Evolutionary conservation across 768 basidiomycete genomes (phyloP).

Genomic region (Porphyrellus cyaneotinctus): DNA sequence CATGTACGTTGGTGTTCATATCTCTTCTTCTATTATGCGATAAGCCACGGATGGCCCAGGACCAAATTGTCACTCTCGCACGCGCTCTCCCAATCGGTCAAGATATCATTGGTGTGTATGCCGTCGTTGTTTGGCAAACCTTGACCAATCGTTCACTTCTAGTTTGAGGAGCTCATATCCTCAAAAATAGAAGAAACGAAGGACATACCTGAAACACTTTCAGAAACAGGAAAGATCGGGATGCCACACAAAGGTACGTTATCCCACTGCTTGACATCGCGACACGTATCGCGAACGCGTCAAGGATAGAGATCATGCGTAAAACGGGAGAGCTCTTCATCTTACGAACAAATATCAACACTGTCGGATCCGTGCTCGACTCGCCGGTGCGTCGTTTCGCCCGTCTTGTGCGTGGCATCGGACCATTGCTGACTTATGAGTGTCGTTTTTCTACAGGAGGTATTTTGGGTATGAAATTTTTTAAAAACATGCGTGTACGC

Average conservation of each 20-base stretch:
- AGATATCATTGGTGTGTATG: constrained; percentile 76
- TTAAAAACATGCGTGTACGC: neutral
- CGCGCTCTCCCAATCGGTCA: constrained; percentile 93
- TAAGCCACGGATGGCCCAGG: constrained; percentile 43
- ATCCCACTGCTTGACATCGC: neutral
- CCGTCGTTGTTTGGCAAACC: constrained; percentile 4
- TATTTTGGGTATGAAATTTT: constrained; percentile 78
- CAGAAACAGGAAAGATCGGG: constrained; percentile 92
- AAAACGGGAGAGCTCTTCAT: constrained; percentile 95
- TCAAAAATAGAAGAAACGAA: constrained; percentile 95
- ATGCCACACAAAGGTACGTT: constrained; percentile 73
- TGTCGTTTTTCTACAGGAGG: constrained; percentile 51
- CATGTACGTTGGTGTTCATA: constrained; percentile 56
- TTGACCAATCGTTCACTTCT: neutral
- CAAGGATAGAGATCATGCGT: constrained; percentile 81
- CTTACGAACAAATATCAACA: constrained; percentile 88
- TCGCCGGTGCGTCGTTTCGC: constrained; percentile 63
- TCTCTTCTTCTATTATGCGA: constrained; percentile 7
- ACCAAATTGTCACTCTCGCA: constrained; percentile 94
- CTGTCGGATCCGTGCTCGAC: constrained; percentile 95
- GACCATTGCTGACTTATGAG: neutral
- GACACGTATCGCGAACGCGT: constrained; percentile 13
- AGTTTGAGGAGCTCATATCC: constrained; percentile 92
- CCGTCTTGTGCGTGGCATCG: neutral
- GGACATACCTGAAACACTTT: constrained; percentile 89